Conservation (phyloP, 495 filamentous ascomycete genomes). For the Venustampulla echinocandica region DNA sequence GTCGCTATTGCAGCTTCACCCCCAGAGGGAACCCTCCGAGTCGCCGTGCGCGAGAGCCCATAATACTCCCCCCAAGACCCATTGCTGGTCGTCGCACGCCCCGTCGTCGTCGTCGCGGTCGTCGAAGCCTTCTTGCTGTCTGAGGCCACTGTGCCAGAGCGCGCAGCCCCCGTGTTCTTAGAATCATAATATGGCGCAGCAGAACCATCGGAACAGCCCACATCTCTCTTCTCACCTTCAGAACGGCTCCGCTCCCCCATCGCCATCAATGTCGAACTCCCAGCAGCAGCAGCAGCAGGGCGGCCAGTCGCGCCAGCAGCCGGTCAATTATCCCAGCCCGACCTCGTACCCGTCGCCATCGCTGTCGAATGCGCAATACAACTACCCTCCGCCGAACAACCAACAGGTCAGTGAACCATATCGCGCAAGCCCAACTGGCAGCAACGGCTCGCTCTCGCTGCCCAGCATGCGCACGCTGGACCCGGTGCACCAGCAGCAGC, state of each 20-base stretch:
- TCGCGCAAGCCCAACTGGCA: conserved; percentile 40
- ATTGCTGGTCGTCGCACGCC: neutral
- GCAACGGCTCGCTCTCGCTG: conserved; percentile 49
- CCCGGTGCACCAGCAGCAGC: conserved; percentile 35
- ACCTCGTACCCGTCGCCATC: conserved; percentile 48
- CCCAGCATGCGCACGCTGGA: conserved; percentile 58
- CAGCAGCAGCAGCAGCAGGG: conserved; percentile 35
- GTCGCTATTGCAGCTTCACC: neutral
- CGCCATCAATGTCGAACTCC: conserved; percentile 40
- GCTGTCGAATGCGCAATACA: conserved; percentile 44
- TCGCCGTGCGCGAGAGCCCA: neutral
- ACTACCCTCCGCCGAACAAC: conserved; percentile 43
- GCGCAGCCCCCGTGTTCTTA: conserved; percentile 1
- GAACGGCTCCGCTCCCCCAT: conserved; percentile 26
- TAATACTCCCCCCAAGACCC: neutral
- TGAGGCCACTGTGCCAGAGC: no score
- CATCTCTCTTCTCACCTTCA: conserved; percentile 17
- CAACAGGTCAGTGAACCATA: conserved; percentile 38
- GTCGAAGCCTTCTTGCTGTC: no score
- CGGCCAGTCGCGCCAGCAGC: conserved; percentile 39
- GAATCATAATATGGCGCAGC: conserved; percentile 15
- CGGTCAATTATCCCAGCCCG: conserved; percentile 25
- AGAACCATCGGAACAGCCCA: conserved; percentile 19
- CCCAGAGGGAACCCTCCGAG: neutral
- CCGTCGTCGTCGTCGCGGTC: neutral